A percentile compares a stretch with the other conserved stretches of the same genome.
Conservation (phyloP, 2,329 filamentous ascomycete species). For the Cyclaneusma minus region DNA sequence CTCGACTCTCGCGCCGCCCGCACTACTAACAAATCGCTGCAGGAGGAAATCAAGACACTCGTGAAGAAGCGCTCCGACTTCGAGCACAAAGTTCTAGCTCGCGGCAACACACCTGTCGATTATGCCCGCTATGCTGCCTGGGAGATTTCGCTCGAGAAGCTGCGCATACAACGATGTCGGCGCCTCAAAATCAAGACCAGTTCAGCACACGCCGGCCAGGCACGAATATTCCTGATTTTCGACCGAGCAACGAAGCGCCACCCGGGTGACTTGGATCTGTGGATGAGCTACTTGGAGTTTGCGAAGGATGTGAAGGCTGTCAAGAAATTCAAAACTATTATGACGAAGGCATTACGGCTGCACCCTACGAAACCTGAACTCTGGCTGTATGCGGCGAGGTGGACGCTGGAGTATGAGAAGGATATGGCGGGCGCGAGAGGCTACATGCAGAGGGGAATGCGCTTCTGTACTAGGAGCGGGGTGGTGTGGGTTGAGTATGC, state of each 20-base stretch:
- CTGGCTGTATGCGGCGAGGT: conserved; percentile 73
- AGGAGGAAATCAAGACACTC: conserved; percentile 84
- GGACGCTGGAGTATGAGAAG: conserved; percentile 59
- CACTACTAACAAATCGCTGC: conserved; percentile 6
- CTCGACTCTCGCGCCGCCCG: conserved; percentile 1
- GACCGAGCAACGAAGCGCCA: conserved; percentile 77
- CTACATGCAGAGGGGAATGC: conserved; percentile 76
- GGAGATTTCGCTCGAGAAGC: conserved; percentile 54
- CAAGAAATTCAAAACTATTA: conserved; percentile 48
- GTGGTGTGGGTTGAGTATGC: conserved; percentile 81
- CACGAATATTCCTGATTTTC: conserved; percentile 76
- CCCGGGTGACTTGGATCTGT: conserved; percentile 64
- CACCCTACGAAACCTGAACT: conserved; percentile 71
- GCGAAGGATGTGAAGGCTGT: conserved; percentile 51
- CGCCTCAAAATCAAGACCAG: conserved; percentile 59
- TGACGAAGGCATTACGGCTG: conserved; percentile 61
- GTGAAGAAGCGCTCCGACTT: conserved; percentile 84
- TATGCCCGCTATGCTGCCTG: conserved; percentile 71
- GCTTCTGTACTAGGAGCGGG: conserved; percentile 68
- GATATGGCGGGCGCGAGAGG: conserved; percentile 78
- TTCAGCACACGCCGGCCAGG: conserved; percentile 56
- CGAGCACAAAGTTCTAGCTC: conserved; percentile 78
- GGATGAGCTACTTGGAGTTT: conserved; percentile 83
- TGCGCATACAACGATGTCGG: conserved; percentile 70
- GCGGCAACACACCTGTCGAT: conserved; percentile 60